phyloP scores from a whole-genome alignment of 148 eudicot species.

The Nepenthes mirabilis region DNA sequence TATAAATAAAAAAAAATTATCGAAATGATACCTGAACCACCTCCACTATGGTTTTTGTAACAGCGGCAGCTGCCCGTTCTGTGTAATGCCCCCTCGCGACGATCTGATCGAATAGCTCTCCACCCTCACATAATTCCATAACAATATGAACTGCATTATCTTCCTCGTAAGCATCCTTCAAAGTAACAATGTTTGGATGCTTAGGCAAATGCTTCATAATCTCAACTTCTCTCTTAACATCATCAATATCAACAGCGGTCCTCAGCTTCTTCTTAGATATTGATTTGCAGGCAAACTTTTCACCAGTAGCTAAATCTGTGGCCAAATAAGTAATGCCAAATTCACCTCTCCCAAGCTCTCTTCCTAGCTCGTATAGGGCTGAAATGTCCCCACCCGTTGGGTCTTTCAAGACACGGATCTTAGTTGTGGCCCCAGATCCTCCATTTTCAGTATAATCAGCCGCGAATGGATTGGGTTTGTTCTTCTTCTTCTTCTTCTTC shows the following conservation, averaged over 20 bases:
- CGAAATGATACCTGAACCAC: conserved; percentile 9
- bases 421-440: conserved; percentile 14
- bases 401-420: conserved; percentile 25
- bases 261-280: no score
- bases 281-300: no score
- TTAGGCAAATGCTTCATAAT: conserved; percentile 11
- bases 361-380: conserved; percentile 31
- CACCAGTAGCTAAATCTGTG: no score
- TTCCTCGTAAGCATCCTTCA: conserved; percentile 18
- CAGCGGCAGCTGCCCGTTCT: conserved; percentile 37
- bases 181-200: no score
- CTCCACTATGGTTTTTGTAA: conserved; percentile 40
- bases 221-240: conserved; percentile 50
- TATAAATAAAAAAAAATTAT: conserved; percentile 17
- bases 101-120: conserved; percentile 44
- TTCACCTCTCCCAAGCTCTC: background rate
- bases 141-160: conserved; percentile 40
- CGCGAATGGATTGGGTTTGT: conserved; percentile 30
- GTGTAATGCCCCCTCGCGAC: conserved; percentile 56
- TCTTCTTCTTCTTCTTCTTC: conserved; percentile 11
- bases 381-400: conserved; percentile 37
- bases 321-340: no score
- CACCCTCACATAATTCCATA: conserved; percentile 54
- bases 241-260: conserved; percentile 16
- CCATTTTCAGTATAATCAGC: conserved; percentile 16